Evolutionary conservation across 2,329 filamentous ascomycete genomes (phyloP).

Genomic region (Raffaelea albimanens): DNA sequence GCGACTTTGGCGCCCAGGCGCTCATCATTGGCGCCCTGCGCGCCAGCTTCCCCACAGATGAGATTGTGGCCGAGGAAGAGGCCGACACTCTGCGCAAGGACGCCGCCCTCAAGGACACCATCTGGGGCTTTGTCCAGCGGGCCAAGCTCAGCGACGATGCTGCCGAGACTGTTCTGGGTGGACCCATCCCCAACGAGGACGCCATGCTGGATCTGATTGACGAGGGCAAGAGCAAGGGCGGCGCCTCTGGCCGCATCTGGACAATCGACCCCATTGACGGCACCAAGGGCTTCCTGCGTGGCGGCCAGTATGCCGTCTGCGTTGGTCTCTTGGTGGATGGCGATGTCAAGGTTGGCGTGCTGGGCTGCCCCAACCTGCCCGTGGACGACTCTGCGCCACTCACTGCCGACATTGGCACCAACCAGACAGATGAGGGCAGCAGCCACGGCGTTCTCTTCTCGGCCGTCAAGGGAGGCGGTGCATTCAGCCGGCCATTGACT

Average conservation of each 20-base stretch:
- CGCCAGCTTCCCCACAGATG: conserved; percentile 81
- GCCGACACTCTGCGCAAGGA: conserved; percentile 70
- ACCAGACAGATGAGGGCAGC: conserved; percentile 64
- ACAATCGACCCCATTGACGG: conserved; percentile 96
- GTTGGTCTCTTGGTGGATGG: conserved; percentile 87
- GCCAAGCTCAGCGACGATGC: conserved; percentile 49
- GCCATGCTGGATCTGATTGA: conserved; percentile 55
- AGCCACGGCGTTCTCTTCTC: conserved; percentile 83
- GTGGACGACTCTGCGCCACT: conserved; percentile 68
- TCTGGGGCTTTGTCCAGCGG: conserved; percentile 74
- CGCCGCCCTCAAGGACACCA: conserved; percentile 56
- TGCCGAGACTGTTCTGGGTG: conserved; percentile 53
- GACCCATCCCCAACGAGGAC: conserved; percentile 48
- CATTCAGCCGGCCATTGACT: conserved; percentile 65
- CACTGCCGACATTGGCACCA: conserved; percentile 60
- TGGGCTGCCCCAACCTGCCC: conserved; percentile 92
- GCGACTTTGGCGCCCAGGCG: conserved; percentile 95
- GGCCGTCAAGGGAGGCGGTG: conserved; percentile 69
- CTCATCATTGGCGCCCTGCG: conserved; percentile 87
- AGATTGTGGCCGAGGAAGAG: conserved; percentile 93
- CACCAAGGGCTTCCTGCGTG: conserved; percentile 92
- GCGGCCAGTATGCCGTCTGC: conserved; percentile 95
- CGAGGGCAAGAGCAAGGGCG: conserved; percentile 60
- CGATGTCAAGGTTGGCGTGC: conserved; percentile 84
- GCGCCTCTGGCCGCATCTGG: conserved; percentile 74